phyloP scores from a whole-genome alignment of 768 basidiomycete species.

The Dentipellis sp. region DNA sequence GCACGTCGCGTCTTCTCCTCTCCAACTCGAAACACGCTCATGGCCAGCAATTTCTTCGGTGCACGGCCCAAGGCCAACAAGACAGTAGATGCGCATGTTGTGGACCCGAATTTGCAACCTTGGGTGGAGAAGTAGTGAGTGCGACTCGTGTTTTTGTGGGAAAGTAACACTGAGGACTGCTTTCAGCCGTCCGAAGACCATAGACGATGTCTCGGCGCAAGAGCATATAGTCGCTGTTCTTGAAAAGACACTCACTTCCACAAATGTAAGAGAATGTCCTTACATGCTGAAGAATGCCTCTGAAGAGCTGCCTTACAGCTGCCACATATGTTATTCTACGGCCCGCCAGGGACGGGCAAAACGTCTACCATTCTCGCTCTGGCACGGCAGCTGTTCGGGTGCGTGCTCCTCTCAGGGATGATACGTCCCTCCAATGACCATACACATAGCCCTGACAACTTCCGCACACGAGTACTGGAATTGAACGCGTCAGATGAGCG shows the following conservation, averaged over 20 bases:
- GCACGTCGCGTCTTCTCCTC: constrained; percentile 4
- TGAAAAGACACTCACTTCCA: constrained; percentile 80
- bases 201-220: constrained; percentile 96
- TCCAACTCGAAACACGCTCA: constrained; percentile 18
- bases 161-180: not conserved
- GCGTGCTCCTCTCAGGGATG: constrained; percentile 14
- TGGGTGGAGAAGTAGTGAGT: constrained; percentile 99
- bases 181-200: constrained; percentile 87
- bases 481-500: constrained; percentile 98
- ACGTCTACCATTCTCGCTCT: constrained; percentile 97
- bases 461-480: constrained; percentile 87
- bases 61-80: constrained; percentile 21
- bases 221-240: constrained; percentile 94
- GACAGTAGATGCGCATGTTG: constrained; percentile 17
- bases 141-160: not conserved
- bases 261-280: constrained; percentile 54
- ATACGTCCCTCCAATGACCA: not conserved
- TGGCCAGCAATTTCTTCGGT: constrained; percentile 54
- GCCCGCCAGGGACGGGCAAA: constrained; percentile 97
- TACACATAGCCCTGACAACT: constrained; percentile 76
- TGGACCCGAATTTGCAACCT: constrained; percentile 63
- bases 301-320: constrained; percentile 41
- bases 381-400: constrained; percentile 92
- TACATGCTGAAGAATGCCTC: not conserved
- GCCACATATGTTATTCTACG: constrained; percentile 99